Evolutionary conservation across 352 stramenopile species (phyloP).

Genomic region (Globisporangium paroecandrum): DNA sequence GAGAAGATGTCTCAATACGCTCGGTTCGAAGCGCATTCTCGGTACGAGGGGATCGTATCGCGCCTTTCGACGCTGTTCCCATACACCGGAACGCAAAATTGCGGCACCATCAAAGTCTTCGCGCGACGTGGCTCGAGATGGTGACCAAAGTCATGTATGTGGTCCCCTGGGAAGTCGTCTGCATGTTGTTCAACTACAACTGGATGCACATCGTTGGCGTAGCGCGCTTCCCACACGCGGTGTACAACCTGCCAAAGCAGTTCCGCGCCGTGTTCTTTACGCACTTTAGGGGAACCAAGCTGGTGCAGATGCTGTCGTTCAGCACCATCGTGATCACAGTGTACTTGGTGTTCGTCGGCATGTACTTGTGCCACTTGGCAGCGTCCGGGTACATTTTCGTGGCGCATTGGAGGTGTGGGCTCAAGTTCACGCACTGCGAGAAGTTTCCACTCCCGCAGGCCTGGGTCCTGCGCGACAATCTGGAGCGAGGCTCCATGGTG

Average conservation of each 20-base stretch:
- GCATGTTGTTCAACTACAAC: conserved; percentile 31
- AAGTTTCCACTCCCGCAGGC: conserved; percentile 26
- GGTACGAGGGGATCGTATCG: conserved; percentile 13
- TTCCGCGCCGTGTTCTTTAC: conserved; percentile 26
- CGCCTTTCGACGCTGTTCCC: conserved; percentile 14
- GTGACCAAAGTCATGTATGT: conserved; percentile 6
- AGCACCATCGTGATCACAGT: conserved; percentile 40
- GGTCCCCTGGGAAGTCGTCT: conserved; percentile 38
- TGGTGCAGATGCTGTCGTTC: conserved; percentile 40
- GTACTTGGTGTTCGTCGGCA: conserved; percentile 39
- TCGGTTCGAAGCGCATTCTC: conserved; percentile 17
- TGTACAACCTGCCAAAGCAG: conserved; percentile 12
- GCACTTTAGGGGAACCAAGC: conserved; percentile 16
- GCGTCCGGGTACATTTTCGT: conserved; percentile 63
- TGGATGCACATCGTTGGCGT: conserved; percentile 43
- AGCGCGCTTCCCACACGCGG: conserved; percentile 24
- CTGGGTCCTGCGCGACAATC: conserved; percentile 60
- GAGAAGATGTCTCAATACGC: conserved; percentile 3
- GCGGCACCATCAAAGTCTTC: neutral
- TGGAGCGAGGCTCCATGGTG: conserved; percentile 40
- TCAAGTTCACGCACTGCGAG: conserved; percentile 35
- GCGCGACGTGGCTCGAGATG: conserved; percentile 2
- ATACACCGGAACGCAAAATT: conserved; percentile 6
- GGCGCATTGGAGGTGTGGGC: conserved; percentile 39
- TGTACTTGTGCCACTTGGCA: conserved; percentile 58